phyloP scores from a whole-genome alignment of 148 eudicot genomes.

The Heliamphora exappendiculata region DNA sequence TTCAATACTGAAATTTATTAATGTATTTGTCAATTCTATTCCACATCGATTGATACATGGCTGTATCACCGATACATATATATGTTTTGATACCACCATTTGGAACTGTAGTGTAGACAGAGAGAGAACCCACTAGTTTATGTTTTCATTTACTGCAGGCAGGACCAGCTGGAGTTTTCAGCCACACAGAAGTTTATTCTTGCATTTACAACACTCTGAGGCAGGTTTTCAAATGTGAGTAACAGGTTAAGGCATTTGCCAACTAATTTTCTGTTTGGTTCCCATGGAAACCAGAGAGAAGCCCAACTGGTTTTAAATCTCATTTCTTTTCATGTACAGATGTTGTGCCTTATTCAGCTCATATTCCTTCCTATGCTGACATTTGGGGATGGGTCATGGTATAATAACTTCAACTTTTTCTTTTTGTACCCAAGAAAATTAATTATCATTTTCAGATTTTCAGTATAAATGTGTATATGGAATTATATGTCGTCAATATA shows the following conservation, averaged over 20 bases:
- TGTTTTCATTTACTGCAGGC: conserved; percentile 41
- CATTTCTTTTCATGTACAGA: conserved; percentile 40
- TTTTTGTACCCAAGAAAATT: too few species aligned
- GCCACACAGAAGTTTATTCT: conserved; percentile 86
- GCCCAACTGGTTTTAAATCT: not conserved
- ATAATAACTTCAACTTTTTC: not conserved
- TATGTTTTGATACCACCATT: too few species aligned
- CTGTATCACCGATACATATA: too few species aligned
- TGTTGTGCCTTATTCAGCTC: conserved; percentile 96
- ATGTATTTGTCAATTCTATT: too few species aligned
- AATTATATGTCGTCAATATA: too few species aligned
- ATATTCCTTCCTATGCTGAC: conserved; percentile 93
- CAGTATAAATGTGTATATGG: too few species aligned
- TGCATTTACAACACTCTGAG: conserved; percentile 85
- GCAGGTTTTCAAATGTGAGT: conserved; percentile 88
- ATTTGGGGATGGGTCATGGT: conserved; percentile 99
- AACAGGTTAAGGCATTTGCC: not conserved
- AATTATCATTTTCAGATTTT: too few species aligned
- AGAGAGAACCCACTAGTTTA: not conserved
- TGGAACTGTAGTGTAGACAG: too few species aligned
- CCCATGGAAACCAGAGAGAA: not conserved
- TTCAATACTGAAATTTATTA: too few species aligned
- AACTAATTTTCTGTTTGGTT: not conserved
- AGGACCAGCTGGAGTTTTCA: conserved; percentile 94
- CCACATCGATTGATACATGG: too few species aligned